phyloP scores from a whole-genome alignment of 106 monocot species.

The Chionographis japonica region DNA sequence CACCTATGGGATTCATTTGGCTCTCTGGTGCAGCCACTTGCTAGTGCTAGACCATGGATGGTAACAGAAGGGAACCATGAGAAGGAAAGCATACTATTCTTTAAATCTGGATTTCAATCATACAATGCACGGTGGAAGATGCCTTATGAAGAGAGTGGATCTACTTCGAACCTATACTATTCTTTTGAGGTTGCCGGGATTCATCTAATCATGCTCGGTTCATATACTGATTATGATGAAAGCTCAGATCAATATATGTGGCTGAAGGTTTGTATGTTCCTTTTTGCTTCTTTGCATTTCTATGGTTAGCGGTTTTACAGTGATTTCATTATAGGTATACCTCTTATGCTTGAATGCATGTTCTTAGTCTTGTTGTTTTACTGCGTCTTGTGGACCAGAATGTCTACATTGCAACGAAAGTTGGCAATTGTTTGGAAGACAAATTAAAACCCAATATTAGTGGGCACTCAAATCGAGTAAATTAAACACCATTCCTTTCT shows the following conservation, averaged over 20 bases:
- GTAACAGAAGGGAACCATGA: conserved; percentile 98
- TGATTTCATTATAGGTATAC: too few species aligned
- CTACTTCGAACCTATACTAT: conserved; percentile 85
- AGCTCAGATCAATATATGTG: conserved; percentile 79
- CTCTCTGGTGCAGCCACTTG: conserved; percentile 71
- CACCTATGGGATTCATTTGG: conserved; percentile 93
- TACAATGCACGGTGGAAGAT: conserved; percentile 96
- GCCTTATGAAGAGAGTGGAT: conserved; percentile 90
- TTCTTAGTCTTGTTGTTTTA: too few species aligned
- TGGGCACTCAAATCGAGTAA: too few species aligned
- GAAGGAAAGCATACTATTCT: conserved; percentile 62
- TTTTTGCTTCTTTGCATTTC: not conserved
- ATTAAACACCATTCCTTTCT: too few species aligned
- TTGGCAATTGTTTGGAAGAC: too few species aligned
- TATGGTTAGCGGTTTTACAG: not conserved
- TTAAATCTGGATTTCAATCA: conserved; percentile 65
- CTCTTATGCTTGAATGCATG: too few species aligned
- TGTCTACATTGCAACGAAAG: too few species aligned
- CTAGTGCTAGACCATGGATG: conserved; percentile 94
- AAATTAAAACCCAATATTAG: too few species aligned
- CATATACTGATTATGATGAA: conserved; percentile 82
- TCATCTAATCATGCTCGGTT: conserved; percentile 94
- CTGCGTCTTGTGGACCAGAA: too few species aligned
- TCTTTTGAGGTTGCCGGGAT: conserved; percentile 83
- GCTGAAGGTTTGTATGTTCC: conserved; percentile 64